Conservation (phyloP, 805 yeast genomes). For the Candida piceae region DNA sequence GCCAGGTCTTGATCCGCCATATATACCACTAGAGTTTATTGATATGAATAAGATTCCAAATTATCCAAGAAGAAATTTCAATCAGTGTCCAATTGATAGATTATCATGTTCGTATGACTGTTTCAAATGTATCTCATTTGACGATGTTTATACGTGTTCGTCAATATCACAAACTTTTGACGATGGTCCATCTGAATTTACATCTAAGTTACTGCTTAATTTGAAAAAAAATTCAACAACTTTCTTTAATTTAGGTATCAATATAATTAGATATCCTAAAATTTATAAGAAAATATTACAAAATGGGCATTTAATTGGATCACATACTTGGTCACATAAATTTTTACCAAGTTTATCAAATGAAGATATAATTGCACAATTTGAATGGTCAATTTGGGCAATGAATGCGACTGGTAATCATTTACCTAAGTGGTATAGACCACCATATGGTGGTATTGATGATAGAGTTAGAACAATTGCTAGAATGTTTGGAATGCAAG, state of each 20-base stretch:
- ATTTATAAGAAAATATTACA: slow-evolving; percentile 51
- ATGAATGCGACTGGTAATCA: slow-evolving; percentile 91
- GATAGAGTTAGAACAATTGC: slow-evolving; percentile 77
- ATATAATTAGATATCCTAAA: slow-evolving; percentile 73
- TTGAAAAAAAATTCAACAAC: slow-evolving; percentile 58
- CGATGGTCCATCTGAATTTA: slow-evolving; percentile 85
- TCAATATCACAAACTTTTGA: slow-evolving; percentile 83
- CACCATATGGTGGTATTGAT: slow-evolving; percentile 95
- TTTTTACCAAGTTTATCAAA: slow-evolving; percentile 74
- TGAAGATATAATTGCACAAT: slow-evolving; percentile 80
- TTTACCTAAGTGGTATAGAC: slow-evolving; percentile 89
- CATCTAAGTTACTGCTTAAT: slow-evolving; percentile 52
- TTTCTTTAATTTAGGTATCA: slow-evolving; percentile 81
- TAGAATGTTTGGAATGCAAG: slow-evolving; percentile 79
- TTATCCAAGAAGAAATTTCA: slow-evolving; percentile 45
- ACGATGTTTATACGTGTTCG: slow-evolving; percentile 75
- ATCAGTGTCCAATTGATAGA: slow-evolving; percentile 51
- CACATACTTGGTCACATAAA: slow-evolving; percentile 92
- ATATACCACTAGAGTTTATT: slow-evolving; percentile 72
- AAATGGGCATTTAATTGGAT: slow-evolving; percentile 74
- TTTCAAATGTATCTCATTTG: slow-evolving; percentile 65
- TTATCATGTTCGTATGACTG: slow-evolving; percentile 82
- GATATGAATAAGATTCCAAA: slow-evolving; percentile 50
- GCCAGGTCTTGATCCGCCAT: slow-evolving; percentile 90
- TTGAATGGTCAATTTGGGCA: slow-evolving; percentile 97